Percentiles rank a stretch among this genome's conserved stretches.
These are phyloP conservation scores for Trichothecium sympodiale DNA, from an alignment of 2,329 filamentous ascomycete species.

Conservation along the genomic window DNA sequence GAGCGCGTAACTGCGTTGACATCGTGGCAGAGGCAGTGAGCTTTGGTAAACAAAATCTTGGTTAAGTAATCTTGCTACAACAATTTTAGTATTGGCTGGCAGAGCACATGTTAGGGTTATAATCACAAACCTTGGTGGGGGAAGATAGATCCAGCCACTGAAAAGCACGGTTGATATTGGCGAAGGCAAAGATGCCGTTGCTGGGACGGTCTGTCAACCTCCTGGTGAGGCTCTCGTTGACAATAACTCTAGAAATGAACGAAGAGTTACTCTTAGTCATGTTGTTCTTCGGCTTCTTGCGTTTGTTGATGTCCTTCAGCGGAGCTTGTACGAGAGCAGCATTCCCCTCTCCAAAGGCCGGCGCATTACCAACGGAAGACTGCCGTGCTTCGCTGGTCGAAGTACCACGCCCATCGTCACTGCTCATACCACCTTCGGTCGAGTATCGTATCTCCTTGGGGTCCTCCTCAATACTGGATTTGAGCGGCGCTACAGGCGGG, in stretches of 20 bases:
- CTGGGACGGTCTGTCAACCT: slow-evolving; percentile 66
- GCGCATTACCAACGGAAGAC: slow-evolving; percentile 32
- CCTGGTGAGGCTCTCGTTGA: slow-evolving; percentile 71
- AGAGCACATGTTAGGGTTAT: not conserved
- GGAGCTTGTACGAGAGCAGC: slow-evolving; percentile 52
- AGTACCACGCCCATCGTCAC: slow-evolving; percentile 41
- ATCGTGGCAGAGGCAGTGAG: slow-evolving; percentile 89
- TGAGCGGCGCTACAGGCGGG: too few species aligned
- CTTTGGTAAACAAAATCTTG: slow-evolving; percentile 94
- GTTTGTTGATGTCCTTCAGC: slow-evolving; percentile 66
- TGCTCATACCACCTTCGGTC: slow-evolving; percentile 46
- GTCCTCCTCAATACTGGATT: slow-evolving; percentile 46
- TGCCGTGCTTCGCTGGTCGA: slow-evolving; percentile 40
- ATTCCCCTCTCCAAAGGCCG: slow-evolving; percentile 81
- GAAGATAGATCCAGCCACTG: slow-evolving; percentile 91
- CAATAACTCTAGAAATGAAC: slow-evolving; percentile 93
- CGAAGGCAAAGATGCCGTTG: slow-evolving; percentile 82
- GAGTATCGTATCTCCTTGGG: slow-evolving; percentile 50
- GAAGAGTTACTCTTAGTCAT: slow-evolving; percentile 98
- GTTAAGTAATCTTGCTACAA: slow-evolving; percentile 73
- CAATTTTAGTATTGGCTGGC: not conserved
- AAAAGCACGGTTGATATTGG: slow-evolving; percentile 89
- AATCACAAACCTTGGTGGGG: slow-evolving; percentile 45
- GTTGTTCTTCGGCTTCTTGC: slow-evolving; percentile 92
- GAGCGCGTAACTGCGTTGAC: slow-evolving; percentile 77